Percentiles rank a stretch among this genome's conserved stretches.
phyloP scores from a whole-genome alignment of 2,329 filamentous ascomycete genomes.

The Arthrobotrys conoides region DNA sequence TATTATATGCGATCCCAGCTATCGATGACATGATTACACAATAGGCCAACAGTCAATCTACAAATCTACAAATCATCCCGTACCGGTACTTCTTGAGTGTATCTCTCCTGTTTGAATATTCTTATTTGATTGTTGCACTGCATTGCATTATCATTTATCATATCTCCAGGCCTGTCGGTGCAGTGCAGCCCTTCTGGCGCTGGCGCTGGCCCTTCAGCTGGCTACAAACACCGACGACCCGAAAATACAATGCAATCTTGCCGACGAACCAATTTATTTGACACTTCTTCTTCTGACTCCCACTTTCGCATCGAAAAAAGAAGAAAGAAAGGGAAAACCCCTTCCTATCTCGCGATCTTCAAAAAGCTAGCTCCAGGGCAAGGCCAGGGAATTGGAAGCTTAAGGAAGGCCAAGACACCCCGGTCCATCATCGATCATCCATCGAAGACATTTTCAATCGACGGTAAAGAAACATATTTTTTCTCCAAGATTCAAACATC shows the following conservation, averaged over 20 bases:
- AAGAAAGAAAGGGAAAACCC: neutral
- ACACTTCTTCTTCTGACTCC: neutral
- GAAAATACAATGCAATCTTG: slow-evolving; percentile 10
- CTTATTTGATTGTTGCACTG: neutral
- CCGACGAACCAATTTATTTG: slow-evolving; percentile 3
- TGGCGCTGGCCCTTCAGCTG: neutral
- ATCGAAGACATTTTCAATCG: neutral
- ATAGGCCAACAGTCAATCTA: neutral
- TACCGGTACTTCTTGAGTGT: neutral
- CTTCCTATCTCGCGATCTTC: slow-evolving; percentile 40
- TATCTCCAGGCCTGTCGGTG: slow-evolving; percentile 8
- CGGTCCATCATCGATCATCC: neutral
- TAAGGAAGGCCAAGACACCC: slow-evolving; percentile 21
- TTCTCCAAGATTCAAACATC: slow-evolving; percentile 2
- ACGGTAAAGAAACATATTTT: neutral
- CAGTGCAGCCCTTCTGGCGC: too few species aligned
- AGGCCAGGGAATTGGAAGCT: neutral
- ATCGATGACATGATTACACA: slow-evolving; percentile 13
- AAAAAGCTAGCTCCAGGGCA: neutral
- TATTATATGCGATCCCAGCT: slow-evolving; percentile 28
- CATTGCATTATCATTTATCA: slow-evolving; percentile 15
- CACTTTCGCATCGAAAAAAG: slow-evolving; percentile 11
- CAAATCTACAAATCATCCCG: neutral
- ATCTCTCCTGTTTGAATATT: neutral
- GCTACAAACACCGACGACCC: slow-evolving; percentile 1